Base-by-base conservation (phyloP, 495 filamentous ascomycete genomes). In the Cercophora newfieldiana region DNA sequence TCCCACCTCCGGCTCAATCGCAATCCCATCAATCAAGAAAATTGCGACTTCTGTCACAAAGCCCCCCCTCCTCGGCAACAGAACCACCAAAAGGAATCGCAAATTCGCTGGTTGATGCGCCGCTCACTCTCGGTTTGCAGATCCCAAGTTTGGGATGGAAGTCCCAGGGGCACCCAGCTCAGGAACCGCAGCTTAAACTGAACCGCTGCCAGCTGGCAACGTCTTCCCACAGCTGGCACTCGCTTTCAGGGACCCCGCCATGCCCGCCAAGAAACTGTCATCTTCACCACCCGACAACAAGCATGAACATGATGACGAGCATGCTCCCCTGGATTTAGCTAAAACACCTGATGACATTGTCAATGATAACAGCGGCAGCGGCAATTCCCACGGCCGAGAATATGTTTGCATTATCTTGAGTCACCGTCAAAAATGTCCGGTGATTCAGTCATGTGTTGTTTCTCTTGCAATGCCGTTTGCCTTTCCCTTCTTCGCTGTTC, bases 131-230 rank as follows among this genome's bases (percentile, higher is more conserved):
- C 37, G 49, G 22, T 61, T 50, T 51, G 59, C 59, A 49, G 59
- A 61, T 61, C 59, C 21, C 18, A 49, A 51, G 59, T 61, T 61
- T 61, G 37, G 37, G 59, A 31, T 61, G 59, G 57, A 26, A 26
- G 44, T 37, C 44, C 44, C 29, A 59, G 57, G 57, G 57, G 57
- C 30, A 8, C 26, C 7, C 49, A 14, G 54, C 18, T 30, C 22
- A 57, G 19, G 14, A 24, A 47, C 33, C 21, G n/a, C 16, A 33
- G 10, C 37, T 44, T 44, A 16, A 44, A 44, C 37, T 14, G n/a
- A 7, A 22, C 50, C 37, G 18, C 24, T 31, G 1, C 54, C 54
- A 53, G 19, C 49, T 53, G 30, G 19, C 30, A 0, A 6, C 8
- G 30, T 28, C 24, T n/a, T 51, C 24, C 5, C 24, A 19, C 57